Evolutionary conservation across 306 rosid species (phyloP), one percentile per base, ranked within the genome.

Genomic region (Vicia villosa): DNA sequence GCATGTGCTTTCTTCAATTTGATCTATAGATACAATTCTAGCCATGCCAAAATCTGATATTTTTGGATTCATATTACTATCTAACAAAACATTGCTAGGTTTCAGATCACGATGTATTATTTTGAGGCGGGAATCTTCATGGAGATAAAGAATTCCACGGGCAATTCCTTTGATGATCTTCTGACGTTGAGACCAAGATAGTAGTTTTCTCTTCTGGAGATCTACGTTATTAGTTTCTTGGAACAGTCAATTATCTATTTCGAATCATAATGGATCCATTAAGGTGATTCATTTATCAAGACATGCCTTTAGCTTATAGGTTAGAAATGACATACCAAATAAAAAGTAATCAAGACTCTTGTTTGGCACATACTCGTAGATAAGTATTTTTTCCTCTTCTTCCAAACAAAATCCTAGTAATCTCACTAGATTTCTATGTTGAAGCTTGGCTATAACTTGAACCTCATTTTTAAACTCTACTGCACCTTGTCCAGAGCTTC

Each of bases 391-490:
- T 10, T 89, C 92, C 19, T 75, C 74, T 10, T 72, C 78, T 70
- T 85, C 89, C 72, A 85, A 73, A 43, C 91, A 84, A 50, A 84
- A 87, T 71, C 96, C 90, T 49, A 75, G 66, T 16, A 89, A 75
- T 42, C 83, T 81, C 5, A 66, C 88, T 11, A 89, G 63, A 56
- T 83, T 87, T 75, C 87, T 65, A 32, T 89, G 92, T 57, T 85
- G 86, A 55, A 87, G 90, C 46, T 82, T 80, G 4, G 89, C 92
- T 20, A 89, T 77, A 32, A 89, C 22, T 24, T 77, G 52, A 46
- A 83, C 77, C 68, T 89, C 96, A 54, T 81, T 86, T 64, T 79
- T 85, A 69, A 89, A 86, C 77, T 89, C 87, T 17, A 12, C 41
- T 1, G 62, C 17, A 14, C 89, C 92, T 80, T 89, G 96, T 6